Evolutionary conservation across 345 rosid species (phyloP).

Genomic region (Erucastrum elatum): DNA sequence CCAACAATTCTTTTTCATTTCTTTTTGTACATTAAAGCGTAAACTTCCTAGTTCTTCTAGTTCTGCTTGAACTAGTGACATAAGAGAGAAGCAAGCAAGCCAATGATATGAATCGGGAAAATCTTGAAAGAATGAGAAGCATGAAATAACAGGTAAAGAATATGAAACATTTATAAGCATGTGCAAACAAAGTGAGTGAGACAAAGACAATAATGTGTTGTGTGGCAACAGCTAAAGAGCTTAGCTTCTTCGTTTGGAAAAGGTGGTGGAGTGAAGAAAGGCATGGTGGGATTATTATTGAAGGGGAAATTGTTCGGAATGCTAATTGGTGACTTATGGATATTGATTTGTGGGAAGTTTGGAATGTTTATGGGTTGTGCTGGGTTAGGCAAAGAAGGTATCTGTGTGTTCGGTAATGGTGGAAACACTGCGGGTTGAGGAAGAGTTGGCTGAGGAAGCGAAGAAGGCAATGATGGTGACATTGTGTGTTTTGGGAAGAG

Average conservation of each 20-base stretch:
- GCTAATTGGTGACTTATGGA: constrained; percentile 30
- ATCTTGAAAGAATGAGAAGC: neutral
- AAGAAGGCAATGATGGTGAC: constrained; percentile 23
- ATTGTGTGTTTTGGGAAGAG: constrained; percentile 20
- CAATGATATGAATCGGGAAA: too few relatives aligned
- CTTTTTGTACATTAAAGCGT: too few relatives aligned
- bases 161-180: constrained; percentile 9
- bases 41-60: too few relatives aligned
- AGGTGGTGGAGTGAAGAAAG: constrained; percentile 41
- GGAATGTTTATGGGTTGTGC: constrained; percentile 32
- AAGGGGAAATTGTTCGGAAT: constrained; percentile 37
- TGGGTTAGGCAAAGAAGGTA: constrained; percentile 32
- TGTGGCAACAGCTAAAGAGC: constrained; percentile 12
- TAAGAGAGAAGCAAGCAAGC: too few relatives aligned
- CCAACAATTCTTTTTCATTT: too few relatives aligned
- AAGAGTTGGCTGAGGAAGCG: constrained; percentile 12
- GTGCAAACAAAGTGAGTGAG: constrained; percentile 6
- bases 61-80: too few relatives aligned
- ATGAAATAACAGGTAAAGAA: constrained; percentile 7
- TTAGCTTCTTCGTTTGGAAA: constrained; percentile 22
- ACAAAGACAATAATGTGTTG: neutral
- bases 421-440: constrained; percentile 30
- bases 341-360: constrained; percentile 35
- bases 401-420: constrained; percentile 14
- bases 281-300: constrained; percentile 23